Conservation (phyloP, 2,329 filamentous ascomycete species). For the Venturia aucupariae region DNA sequence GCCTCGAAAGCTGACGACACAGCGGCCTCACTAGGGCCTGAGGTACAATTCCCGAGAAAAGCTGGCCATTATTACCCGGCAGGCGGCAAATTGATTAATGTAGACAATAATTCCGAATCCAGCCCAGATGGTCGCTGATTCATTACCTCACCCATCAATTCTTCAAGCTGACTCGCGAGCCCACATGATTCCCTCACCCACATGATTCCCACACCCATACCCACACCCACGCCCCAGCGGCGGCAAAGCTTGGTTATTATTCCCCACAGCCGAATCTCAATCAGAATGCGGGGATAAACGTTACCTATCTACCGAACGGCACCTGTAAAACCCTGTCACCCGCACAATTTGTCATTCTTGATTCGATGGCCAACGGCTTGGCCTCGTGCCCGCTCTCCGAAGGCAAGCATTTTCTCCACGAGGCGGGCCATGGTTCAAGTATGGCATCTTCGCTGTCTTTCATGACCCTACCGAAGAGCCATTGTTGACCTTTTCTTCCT, state of each 20-base stretch:
- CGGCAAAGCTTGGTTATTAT: not conserved
- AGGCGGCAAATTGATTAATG: no score
- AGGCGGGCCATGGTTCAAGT: not conserved
- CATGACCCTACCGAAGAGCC: not conserved
- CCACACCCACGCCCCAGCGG: not conserved
- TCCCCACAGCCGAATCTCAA: not conserved
- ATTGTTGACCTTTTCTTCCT: not conserved
- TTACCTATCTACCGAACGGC: not conserved
- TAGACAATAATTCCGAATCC: not conserved
- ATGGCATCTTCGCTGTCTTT: not conserved
- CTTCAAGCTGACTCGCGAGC: not conserved
- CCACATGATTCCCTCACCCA: no score
- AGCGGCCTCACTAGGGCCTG: no score
- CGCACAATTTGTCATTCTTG: not conserved
- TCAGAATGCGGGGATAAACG: not conserved
- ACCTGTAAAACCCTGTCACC: not conserved
- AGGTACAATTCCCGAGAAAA: no score
- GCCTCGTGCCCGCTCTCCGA: not conserved
- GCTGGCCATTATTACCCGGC: no score
- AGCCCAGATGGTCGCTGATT: not conserved
- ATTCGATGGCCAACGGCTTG: not conserved
- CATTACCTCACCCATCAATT: not conserved
- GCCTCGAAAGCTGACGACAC: no score
- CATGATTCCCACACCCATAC: not conserved
- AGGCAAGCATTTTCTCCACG: not conserved